Conservation (phyloP, 805 yeast species). For the Cyberlindnera amylophila region DNA sequence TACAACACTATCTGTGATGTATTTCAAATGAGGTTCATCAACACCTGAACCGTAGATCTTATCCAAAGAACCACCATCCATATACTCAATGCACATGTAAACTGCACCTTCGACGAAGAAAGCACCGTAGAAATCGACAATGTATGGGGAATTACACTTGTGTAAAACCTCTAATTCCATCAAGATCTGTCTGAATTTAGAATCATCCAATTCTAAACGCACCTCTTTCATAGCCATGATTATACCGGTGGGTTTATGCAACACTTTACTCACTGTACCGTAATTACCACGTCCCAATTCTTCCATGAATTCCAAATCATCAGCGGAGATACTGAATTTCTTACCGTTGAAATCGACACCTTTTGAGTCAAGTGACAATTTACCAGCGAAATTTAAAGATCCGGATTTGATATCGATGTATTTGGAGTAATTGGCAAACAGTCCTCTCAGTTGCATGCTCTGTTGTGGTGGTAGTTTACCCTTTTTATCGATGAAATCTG, state of each 20-base stretch:
- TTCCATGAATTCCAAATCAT: conserved; percentile 75
- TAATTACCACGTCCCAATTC: conserved; percentile 96
- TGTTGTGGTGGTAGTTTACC: conserved; percentile 23
- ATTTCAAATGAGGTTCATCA: conserved; percentile 77
- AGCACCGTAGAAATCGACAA: conserved; percentile 96
- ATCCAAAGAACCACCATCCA: conserved; percentile 95
- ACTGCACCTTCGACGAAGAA: conserved; percentile 97
- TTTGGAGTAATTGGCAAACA: conserved; percentile 80
- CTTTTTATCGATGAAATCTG: conserved; percentile 24
- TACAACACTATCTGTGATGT: conserved; percentile 74
- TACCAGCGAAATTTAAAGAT: conserved; percentile 85
- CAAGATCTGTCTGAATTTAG: conserved; percentile 88
- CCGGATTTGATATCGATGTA: conserved; percentile 93
- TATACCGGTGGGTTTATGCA: conserved; percentile 89
- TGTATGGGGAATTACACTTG: conserved; percentile 83
- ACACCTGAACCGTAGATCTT: conserved; percentile 73
- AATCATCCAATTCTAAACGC: conserved; percentile 85
- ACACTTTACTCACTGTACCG: conserved; percentile 90
- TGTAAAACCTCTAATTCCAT: conserved; percentile 96
- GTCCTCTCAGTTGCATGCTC: conserved; percentile 42
- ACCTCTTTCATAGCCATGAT: conserved; percentile 98
- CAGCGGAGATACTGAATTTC: conserved; percentile 79
- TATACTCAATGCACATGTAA: conserved; percentile 95
- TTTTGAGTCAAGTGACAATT: conserved; percentile 84
- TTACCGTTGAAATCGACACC: conserved; percentile 93